phyloP scores from a whole-genome alignment of 2,329 filamentous ascomycete species.

The Diplodia sapinea region DNA sequence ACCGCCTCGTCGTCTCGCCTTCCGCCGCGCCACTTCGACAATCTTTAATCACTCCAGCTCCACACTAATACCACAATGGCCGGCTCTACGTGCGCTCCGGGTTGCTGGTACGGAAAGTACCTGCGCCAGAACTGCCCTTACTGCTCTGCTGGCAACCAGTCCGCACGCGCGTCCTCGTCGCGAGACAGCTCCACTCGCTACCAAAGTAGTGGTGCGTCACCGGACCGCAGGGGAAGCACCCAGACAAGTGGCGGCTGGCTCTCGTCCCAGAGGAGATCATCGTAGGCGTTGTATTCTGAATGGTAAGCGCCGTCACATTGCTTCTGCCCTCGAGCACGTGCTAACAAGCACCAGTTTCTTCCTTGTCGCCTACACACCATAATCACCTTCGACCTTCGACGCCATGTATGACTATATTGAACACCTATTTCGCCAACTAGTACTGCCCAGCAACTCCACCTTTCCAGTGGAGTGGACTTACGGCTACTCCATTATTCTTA shows the following conservation, averaged over 20 bases:
- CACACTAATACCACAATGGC: conserved; percentile 7
- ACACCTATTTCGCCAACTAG: not conserved
- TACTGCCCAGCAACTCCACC: not conserved
- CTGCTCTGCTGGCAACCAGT: conserved; percentile 8
- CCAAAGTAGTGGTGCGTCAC: conserved; percentile 7
- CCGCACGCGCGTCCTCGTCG: conserved; percentile 2
- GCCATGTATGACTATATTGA: conserved; percentile 17
- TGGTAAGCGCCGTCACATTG: not conserved
- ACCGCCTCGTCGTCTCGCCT: not conserved
- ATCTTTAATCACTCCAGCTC: conserved; percentile 5
- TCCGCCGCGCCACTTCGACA: not conserved
- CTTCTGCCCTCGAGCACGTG: not conserved
- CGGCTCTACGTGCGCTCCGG: conserved; percentile 21
- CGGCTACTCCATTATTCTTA: not conserved
- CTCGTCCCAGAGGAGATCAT: conserved; percentile 13
- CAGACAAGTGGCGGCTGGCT: conserved; percentile 17
- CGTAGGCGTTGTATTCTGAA: not conserved
- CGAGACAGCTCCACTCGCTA: conserved; percentile 20
- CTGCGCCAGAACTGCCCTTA: conserved; percentile 22
- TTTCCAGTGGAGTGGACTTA: not conserved
- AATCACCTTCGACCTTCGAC: not conserved
- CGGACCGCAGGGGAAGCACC: conserved; percentile 5
- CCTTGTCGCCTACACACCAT: not conserved
- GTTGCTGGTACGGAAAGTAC: conserved; percentile 28
- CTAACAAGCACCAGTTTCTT: not conserved